These are phyloP conservation scores for Trichoderma cornu-damae DNA, from an alignment of 2,329 filamentous ascomycete species.

Conservation along the genomic window DNA sequence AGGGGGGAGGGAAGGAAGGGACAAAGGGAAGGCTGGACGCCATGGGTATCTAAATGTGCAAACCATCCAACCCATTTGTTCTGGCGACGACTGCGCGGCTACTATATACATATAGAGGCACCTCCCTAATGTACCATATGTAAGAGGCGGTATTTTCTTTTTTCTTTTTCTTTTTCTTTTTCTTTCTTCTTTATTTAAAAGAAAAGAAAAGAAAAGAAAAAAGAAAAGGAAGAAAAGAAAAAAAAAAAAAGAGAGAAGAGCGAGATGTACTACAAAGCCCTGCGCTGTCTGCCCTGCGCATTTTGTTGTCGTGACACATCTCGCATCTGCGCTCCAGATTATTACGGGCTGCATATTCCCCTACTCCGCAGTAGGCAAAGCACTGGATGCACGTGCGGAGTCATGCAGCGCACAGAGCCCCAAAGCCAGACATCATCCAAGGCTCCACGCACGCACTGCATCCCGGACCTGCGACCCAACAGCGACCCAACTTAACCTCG, in stretches of 20 bases:
- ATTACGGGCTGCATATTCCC: too few relatives aligned
- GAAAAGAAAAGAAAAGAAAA: background rate
- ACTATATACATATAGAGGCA: constrained; percentile 8
- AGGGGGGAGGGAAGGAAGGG: background rate
- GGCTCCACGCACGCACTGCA: background rate
- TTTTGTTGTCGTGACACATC: too few relatives aligned
- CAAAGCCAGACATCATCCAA: constrained; percentile 1
- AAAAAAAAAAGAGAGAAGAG: background rate
- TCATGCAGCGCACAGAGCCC: constrained; percentile 27
- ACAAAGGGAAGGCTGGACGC: background rate
- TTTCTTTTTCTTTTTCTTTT: too few relatives aligned
- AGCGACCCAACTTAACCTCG: constrained; percentile 21
- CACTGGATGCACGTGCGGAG: constrained; percentile 20
- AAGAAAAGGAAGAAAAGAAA: background rate
- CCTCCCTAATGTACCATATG: constrained; percentile 14
- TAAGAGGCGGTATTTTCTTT: background rate
- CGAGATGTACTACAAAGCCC: too few relatives aligned
- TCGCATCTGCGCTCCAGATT: too few relatives aligned
- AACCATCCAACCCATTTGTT: background rate
- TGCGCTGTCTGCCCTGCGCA: background rate
- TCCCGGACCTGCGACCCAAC: constrained; percentile 22
- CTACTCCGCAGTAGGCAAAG: too few relatives aligned
- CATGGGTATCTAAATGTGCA: background rate
- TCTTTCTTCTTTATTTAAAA: too few relatives aligned
- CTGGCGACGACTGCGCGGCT: background rate